phyloP scores from a whole-genome alignment of 352 stramenopile genomes.

The Phytophthora kernoviae region DNA sequence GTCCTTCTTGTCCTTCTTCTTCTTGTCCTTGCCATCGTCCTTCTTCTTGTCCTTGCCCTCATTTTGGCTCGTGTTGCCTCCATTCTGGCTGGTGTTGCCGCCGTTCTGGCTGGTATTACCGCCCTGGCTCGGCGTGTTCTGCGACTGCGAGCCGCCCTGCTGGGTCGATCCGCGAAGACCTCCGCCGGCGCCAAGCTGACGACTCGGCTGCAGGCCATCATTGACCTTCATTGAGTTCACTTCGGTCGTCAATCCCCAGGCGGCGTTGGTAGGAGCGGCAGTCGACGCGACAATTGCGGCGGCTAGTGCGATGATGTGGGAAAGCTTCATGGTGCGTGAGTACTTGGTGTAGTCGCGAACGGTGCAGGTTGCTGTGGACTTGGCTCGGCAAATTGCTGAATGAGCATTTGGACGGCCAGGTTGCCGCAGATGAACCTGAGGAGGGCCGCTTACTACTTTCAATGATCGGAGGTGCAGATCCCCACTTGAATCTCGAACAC shows the following conservation, averaged over 20 bases:
- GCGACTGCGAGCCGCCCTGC: constrained; percentile 1
- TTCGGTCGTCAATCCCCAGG: constrained; percentile 2
- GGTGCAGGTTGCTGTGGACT: background rate
- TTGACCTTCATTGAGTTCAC: background rate
- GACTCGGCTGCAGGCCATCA: constrained; percentile 5
- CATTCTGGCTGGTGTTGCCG: background rate
- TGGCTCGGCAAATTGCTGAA: constrained; percentile 7
- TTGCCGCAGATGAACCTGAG: no score
- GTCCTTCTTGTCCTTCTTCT: constrained; percentile 5
- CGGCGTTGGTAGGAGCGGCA: constrained; percentile 7
- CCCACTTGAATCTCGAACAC: no score
- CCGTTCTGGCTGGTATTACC: background rate
- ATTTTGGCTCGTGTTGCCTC: background rate
- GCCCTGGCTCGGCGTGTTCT: constrained; percentile 7
- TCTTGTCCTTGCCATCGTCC: constrained; percentile 5
- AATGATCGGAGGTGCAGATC: no score
- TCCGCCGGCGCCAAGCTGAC: constrained; percentile 5
- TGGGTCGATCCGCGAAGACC: constrained; percentile 5
- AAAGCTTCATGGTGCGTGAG: constrained; percentile 14
- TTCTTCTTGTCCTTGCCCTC: background rate
- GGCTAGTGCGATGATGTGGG: constrained; percentile 11
- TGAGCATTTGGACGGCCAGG: background rate
- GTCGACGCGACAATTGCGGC: constrained; percentile 5
- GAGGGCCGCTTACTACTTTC: no score
- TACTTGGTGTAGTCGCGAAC: background rate